These are phyloP conservation scores for Heracleum sosnowskyi DNA, from an alignment of 129 eudicot species.

Conservation along the genomic window DNA sequence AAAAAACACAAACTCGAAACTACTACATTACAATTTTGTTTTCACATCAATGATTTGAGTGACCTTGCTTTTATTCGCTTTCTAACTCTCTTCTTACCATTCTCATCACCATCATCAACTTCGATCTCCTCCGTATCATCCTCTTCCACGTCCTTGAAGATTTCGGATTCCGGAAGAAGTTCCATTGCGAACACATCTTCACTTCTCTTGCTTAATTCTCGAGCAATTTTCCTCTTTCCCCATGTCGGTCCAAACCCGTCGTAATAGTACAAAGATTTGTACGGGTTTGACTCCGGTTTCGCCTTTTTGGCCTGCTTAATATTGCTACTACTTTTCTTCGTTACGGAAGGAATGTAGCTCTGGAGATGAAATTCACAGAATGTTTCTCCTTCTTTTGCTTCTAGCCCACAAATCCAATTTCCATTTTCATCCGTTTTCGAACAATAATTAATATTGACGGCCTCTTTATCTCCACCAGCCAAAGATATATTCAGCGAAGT, in stretches of 20 bases:
- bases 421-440: slow-evolving; percentile 31
- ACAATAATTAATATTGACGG: slow-evolving; percentile 20
- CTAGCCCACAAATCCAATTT: slow-evolving; percentile 48
- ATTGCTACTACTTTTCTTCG: slow-evolving; percentile 11
- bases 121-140: slow-evolving; percentile 16
- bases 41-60: slow-evolving; percentile 52
- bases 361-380: slow-evolving; percentile 44
- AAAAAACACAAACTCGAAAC: neutral
- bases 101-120: neutral
- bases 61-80: slow-evolving; percentile 59
- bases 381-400: slow-evolving; percentile 26
- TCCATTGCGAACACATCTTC: neutral
- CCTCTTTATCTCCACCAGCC: slow-evolving; percentile 4
- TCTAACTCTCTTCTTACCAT: slow-evolving; percentile 16
- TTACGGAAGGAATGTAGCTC: neutral
- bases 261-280: slow-evolving; percentile 47
- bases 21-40: no score
- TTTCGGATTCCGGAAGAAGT: neutral
- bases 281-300: slow-evolving; percentile 22
- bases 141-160: slow-evolving; percentile 10
- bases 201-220: neutral
- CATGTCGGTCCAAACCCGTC: slow-evolving; percentile 81
- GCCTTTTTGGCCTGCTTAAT: slow-evolving; percentile 21
- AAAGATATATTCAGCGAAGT: neutral
- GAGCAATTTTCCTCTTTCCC: slow-evolving; percentile 54